These are phyloP conservation scores for Xylaria sp. DNA, from an alignment of 2,329 filamentous ascomycete species.

Conservation along the genomic window DNA sequence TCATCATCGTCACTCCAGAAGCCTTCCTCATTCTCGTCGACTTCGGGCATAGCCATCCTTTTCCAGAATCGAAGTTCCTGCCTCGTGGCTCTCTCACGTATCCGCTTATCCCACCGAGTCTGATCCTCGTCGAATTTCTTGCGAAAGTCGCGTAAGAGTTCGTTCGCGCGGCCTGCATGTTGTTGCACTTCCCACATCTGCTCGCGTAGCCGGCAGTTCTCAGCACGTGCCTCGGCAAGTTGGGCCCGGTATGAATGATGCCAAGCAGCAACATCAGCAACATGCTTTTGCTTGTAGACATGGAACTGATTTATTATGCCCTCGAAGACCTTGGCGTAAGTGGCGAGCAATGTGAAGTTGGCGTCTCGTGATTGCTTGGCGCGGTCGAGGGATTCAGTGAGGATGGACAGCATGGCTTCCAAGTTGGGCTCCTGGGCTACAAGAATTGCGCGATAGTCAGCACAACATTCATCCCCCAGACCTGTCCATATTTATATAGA, in stretches of 20 bases:
- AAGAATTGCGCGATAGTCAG: conserved; percentile 11
- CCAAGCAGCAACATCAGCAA: conserved; percentile 67
- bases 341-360: conserved; percentile 62
- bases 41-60: conserved; percentile 66
- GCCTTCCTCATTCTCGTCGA: conserved; percentile 62
- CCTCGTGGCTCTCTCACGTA: conserved; percentile 57
- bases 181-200: conserved; percentile 72
- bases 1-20: conserved; percentile 71
- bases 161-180: conserved; percentile 63
- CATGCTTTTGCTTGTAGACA: conserved; percentile 68
- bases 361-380: conserved; percentile 65
- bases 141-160: conserved; percentile 62
- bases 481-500: neutral
- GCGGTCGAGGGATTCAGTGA: conserved; percentile 67
- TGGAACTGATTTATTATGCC: conserved; percentile 68
- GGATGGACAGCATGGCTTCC: conserved; percentile 64
- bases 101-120: conserved; percentile 57
- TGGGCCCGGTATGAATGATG: conserved; percentile 70
- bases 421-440: conserved; percentile 64
- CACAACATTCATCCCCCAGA: neutral
- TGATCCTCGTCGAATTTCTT: conserved; percentile 62
- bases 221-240: conserved; percentile 67
- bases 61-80: conserved; percentile 72
- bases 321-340: conserved; percentile 63
- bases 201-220: conserved; percentile 66